These are phyloP conservation scores for sorghum (Sorghum bicolor) DNA, from an alignment of 176 grass and related monocot genomes.

Conservation along the genomic window DNA sequence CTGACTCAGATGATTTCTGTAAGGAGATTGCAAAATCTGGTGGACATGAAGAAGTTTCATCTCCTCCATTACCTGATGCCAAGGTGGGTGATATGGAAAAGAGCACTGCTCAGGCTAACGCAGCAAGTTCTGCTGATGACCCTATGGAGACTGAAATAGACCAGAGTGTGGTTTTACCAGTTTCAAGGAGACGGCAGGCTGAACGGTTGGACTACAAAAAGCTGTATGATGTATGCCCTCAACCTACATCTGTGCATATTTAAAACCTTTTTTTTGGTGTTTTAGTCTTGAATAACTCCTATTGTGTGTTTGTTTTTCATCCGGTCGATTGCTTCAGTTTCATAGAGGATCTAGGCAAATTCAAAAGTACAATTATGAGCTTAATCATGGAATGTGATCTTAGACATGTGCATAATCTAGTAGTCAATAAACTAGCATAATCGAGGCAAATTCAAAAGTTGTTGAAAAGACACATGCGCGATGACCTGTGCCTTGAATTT, in stretches of 20 bases:
- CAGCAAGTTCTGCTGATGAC: constrained; percentile 11
- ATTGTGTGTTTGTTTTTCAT: neutral
- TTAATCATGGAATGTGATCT: neutral
- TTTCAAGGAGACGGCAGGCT: constrained; percentile 45
- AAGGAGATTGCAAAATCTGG: constrained; percentile 54
- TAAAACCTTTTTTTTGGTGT: neutral
- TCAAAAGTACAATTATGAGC: constrained; percentile 2
- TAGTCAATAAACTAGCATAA: neutral
- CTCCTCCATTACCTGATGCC: constrained; percentile 1
- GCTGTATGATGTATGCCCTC: constrained; percentile 66
- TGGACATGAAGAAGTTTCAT: constrained; percentile 48
- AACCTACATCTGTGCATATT: constrained; percentile 15
- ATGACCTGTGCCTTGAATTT: constrained; percentile 10
- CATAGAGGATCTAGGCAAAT: constrained; percentile 12
- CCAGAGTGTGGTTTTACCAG: constrained; percentile 24
- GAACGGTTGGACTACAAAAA: constrained; percentile 76
- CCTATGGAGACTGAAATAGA: constrained; percentile 36
- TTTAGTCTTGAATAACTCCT: neutral
- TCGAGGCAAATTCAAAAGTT: neutral
- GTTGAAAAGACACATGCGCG: neutral
- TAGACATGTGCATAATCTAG: neutral
- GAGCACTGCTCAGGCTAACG: neutral
- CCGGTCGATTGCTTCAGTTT: neutral
- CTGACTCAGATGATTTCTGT: constrained; percentile 90
- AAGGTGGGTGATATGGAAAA: constrained; percentile 24